Base-by-base conservation (phyloP, 2,329 filamentous ascomycete genomes). In the Ophidiomyces ophidiicola region DNA sequence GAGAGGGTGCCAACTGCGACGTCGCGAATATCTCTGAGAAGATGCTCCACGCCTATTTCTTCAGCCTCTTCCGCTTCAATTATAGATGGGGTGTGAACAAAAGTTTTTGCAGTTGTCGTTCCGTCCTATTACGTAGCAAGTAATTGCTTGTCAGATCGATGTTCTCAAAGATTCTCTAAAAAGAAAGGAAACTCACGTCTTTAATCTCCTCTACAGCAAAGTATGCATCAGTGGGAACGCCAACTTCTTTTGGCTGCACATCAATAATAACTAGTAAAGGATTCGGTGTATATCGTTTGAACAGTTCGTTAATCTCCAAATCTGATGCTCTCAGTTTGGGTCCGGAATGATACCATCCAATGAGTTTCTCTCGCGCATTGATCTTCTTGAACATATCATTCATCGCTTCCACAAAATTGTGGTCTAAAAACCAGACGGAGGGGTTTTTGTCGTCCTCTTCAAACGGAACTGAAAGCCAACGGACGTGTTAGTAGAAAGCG, bases 351-450 rank as follows among this genome's bases (percentile, higher is more conserved):
- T 98, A 98, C 90, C 90, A 98, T 57, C 90, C 90, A 72, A 98
- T 92, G 61, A 98, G 74, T 77, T 96, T 96, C 70, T 98, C 90
- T 48, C 84, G 74, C 45, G 90, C 90, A 69, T 98, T 98, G 72
- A 98, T 87, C 69, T 96, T 96, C 72, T 98, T 98, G 75, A 98
- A 98, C 90, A 98, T 98, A 64, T 96, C 90, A 68, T 90, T 93
- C 90, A 98, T 98, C 53, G 81, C 84, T 66, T 98, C 90, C 63
- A 98, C 83, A 57, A 94, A 98, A 74, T 96, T 96, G 73, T 98
- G 90, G 62, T 98, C 90, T 49, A 98, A 68, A 61, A 96, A 98
- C 90, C 90, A 98, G 59, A 98, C 90, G 24, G 88, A 92, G 3
- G 88, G 88, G 60, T 98, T 87, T 67, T 93, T 94, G 56, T 94